Conservation (phyloP, 2,329 filamentous ascomycete genomes). For the Cladosporium velox region DNA sequence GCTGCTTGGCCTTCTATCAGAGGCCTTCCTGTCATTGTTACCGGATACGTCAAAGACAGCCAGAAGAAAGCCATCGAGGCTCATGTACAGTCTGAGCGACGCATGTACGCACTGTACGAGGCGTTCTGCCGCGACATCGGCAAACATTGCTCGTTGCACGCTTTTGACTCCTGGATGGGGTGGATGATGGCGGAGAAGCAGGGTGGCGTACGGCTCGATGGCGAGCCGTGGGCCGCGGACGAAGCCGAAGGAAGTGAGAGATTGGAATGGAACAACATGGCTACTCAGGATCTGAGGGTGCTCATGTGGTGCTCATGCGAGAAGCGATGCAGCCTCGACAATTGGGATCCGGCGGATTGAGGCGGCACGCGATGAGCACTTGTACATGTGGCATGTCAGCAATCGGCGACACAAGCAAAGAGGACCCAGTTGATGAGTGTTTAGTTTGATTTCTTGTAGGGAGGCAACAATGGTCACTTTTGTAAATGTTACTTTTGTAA, state of each 20-base stretch:
- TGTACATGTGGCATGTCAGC: neutral
- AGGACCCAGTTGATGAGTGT: neutral
- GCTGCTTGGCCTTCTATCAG: slow-evolving; percentile 29
- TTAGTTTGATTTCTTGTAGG: neutral
- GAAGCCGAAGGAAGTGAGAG: neutral
- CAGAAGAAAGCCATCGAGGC: slow-evolving; percentile 31
- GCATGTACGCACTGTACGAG: neutral
- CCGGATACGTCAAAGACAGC: slow-evolving; percentile 29
- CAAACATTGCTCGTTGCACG: neutral
- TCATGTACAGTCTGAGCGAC: neutral
- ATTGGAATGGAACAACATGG: neutral
- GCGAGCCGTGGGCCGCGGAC: neutral
- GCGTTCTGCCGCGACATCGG: neutral
- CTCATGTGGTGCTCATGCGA: neutral
- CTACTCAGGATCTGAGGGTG: neutral
- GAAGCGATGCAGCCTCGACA: neutral
- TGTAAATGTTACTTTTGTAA: neutral
- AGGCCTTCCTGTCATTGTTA: slow-evolving; percentile 30
- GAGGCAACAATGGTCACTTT: neutral
- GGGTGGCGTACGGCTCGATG: slow-evolving; percentile 3
- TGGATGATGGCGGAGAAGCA: neutral
- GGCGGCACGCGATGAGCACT: neutral
- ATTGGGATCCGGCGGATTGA: neutral
- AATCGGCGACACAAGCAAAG: neutral
- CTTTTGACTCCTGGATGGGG: neutral